Evolutionary conservation across 2,329 filamentous ascomycete genomes (phyloP), one percentile per base, ranked within the genome.

Genomic region (Epichloe sibirici): DNA sequence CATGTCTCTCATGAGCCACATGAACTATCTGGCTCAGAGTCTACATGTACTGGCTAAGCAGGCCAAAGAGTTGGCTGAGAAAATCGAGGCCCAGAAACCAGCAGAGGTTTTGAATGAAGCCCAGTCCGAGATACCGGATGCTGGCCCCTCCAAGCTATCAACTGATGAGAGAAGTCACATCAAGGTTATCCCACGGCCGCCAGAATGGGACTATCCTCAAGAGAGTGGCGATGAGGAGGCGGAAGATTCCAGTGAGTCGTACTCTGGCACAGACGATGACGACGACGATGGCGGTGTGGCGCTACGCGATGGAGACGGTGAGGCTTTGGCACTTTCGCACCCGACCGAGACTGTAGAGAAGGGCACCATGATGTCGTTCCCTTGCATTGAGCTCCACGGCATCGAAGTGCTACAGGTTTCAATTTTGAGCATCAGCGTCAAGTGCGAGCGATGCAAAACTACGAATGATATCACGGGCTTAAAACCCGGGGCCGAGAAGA

Each of bases 391-490:
- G 61, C 76, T 94, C 2, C 78, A 88, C 62, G 80, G 84, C 39
- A 84, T 93, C 55, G 88, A 93, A 62, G 69, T 93, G 2, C 73
- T 94, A 8, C 82, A 90, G 59, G 68, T 91, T 1, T 72, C 76
- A 0, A 74, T 78, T 25, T 70, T 93, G 35, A 82, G 79, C 53
- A 72, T 93, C 56, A 85, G 78, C 3, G 74, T 89, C 56, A 90
- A 90, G 64, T 94, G 88, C 65, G 80, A 83, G 50, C 79, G 88
- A 39, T 94, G 88, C 74, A 90, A 85, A 65, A 85, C 86, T 4
- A 65, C 74, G 12, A 81, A 82, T 61, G 88, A 93, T 56, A 69
- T 90, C 42, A 79, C 79, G 7, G 80, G 81, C 25, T 71, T 91
- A 8, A 81, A 78, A 53, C 76, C 82, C 45, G 75, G 74, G 11